These are phyloP conservation scores for Saccharomycopsis synnaedendra DNA, from an alignment of 805 yeast genomes.

Conservation along the genomic window DNA sequence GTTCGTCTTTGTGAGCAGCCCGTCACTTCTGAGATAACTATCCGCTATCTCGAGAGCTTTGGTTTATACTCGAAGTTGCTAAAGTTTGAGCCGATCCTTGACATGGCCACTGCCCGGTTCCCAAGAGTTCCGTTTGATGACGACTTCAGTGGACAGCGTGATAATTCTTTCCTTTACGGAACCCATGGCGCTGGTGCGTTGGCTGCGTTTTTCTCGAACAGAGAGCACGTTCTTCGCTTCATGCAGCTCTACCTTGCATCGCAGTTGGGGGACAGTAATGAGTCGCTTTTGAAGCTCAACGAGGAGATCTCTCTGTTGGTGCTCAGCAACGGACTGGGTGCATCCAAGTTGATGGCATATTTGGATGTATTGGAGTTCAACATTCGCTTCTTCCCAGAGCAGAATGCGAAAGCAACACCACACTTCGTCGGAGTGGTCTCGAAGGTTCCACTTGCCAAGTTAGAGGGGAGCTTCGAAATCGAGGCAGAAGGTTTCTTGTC, in stretches of 20 bases:
- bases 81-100: not conserved
- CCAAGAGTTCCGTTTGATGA: too few species aligned
- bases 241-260: conserved; percentile 66
- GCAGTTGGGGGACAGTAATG: conserved; percentile 25
- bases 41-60: conserved; percentile 40
- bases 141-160: conserved; percentile 8
- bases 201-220: conserved; percentile 46
- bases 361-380: conserved; percentile 60
- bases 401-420: not conserved
- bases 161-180: conserved; percentile 14
- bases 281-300: conserved; percentile 39
- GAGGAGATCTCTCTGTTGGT: conserved; percentile 44
- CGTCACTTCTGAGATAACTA: conserved; percentile 37
- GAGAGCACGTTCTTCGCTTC: conserved; percentile 52
- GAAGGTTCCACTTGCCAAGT: not conserved
- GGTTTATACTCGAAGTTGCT: conserved; percentile 20
- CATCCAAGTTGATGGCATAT: conserved; percentile 57
- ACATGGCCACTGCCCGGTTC: not conserved
- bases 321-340: conserved; percentile 49
- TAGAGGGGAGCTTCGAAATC: too few species aligned
- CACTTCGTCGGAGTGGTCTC: not conserved
- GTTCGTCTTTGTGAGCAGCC: conserved; percentile 49
- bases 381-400: conserved; percentile 23
- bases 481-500: not conserved
- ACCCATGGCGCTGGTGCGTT: conserved; percentile 32